Evolutionary conservation across 768 basidiomycete genomes (phyloP).

Genomic region (Trametes cinnabarina): DNA sequence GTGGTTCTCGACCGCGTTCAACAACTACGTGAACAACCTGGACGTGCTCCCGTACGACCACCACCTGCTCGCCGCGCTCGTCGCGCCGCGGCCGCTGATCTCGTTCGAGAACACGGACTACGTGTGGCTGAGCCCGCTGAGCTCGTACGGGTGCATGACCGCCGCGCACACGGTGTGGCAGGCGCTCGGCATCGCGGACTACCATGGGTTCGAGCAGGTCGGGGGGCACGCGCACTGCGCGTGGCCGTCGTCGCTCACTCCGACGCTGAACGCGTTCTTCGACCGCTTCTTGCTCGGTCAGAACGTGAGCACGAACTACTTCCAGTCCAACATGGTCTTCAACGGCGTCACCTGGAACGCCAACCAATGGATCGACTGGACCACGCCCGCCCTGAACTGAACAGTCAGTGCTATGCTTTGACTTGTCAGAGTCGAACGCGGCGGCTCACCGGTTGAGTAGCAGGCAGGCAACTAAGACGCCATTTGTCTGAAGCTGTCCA

Average conservation of each 20-base stretch:
- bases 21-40: constrained; percentile 45
- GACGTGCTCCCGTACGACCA: constrained; percentile 56
- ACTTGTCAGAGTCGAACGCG: no score
- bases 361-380: constrained; percentile 50
- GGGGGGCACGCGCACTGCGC: constrained; percentile 55
- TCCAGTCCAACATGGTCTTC: constrained; percentile 42
- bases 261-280: constrained; percentile 51
- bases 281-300: constrained; percentile 53
- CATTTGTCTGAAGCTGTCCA: no score
- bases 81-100: constrained; percentile 54
- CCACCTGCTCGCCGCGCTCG: constrained; percentile 52
- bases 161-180: constrained; percentile 50
- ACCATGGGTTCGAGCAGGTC: constrained; percentile 53
- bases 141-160: constrained; percentile 50
- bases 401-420: no score
- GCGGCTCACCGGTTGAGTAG: background rate
- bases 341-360: constrained; percentile 40
- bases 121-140: constrained; percentile 54
- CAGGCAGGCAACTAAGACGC: no score
- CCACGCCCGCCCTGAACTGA: constrained; percentile 42
- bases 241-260: constrained; percentile 48
- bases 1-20: constrained; percentile 55
- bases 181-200: constrained; percentile 45
- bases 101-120: constrained; percentile 55
- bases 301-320: constrained; percentile 44